Evolutionary conservation across 1,284 basidiomycete genomes (phyloP).

Genomic region (Ustilago cynodontis): DNA sequence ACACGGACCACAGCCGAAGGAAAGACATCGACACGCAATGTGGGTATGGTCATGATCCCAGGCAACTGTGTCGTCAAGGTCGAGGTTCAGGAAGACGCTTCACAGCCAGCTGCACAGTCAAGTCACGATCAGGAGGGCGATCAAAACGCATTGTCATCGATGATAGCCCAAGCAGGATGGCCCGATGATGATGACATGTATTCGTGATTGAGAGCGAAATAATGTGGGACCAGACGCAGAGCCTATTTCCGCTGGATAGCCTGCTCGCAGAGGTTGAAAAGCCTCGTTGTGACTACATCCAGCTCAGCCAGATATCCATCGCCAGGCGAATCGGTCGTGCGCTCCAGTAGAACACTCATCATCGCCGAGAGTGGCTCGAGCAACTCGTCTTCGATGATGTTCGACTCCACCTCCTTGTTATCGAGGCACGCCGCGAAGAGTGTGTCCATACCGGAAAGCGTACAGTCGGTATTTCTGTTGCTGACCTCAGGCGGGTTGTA

Average conservation of each 20-base stretch:
- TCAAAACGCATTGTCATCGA: not conserved
- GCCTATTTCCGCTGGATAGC: not conserved
- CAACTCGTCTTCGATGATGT: too few relatives aligned
- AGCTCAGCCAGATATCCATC: too few relatives aligned
- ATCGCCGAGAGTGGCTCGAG: too few relatives aligned
- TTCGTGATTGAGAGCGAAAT: not conserved
- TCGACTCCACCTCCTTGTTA: conserved; percentile 4
- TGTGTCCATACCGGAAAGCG: too few relatives aligned
- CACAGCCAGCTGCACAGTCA: not conserved
- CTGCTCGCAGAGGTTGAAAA: conserved; percentile 15
- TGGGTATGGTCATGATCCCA: conserved; percentile 63
- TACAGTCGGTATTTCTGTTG: too few relatives aligned
- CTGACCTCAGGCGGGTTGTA: too few relatives aligned
- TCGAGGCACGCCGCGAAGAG: too few relatives aligned
- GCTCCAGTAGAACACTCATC: too few relatives aligned
- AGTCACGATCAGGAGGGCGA: not conserved
- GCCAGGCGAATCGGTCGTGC: too few relatives aligned
- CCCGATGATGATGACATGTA: conserved; percentile 43
- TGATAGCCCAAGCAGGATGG: conserved; percentile 35
- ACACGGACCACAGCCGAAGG: conserved; percentile 11
- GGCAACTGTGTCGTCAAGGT: conserved; percentile 47
- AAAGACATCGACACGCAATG: conserved; percentile 36
- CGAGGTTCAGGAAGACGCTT: conserved; percentile 36
- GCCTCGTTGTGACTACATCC: conserved; percentile 14
- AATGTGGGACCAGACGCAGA: not conserved